phyloP scores from a whole-genome alignment of 768 basidiomycete genomes.

The Psilocybe subaeruginosa region DNA sequence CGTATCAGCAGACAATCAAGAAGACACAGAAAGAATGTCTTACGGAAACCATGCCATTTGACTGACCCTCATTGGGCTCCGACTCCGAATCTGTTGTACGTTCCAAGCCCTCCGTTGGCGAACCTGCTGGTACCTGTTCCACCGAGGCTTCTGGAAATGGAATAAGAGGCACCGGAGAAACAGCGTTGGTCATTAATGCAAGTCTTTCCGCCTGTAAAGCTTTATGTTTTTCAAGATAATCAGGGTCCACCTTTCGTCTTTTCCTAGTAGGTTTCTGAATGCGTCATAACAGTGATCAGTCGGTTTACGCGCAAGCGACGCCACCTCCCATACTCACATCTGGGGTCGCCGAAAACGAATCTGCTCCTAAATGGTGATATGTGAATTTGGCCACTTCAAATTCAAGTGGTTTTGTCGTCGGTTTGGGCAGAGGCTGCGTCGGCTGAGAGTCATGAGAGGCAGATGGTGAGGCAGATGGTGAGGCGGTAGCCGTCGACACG shows the following conservation, averaged over 20 bases:
- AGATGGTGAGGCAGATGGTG: no score
- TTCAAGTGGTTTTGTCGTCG: neutral
- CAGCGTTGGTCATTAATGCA: neutral
- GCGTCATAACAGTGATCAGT: no score
- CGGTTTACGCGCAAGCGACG: no score
- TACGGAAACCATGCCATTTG: neutral
- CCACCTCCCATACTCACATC: neutral
- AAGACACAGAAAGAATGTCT: neutral
- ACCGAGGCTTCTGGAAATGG: neutral
- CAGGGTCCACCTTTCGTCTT: slow-evolving; percentile 21
- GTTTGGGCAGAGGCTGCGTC: neutral
- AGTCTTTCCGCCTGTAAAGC: slow-evolving; percentile 3
- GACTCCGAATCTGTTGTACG: neutral
- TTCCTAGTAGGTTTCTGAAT: slow-evolving; percentile 12
- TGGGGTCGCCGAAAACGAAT: neutral
- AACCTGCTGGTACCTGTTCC: neutral
- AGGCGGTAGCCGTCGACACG: neutral
- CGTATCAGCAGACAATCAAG: neutral
- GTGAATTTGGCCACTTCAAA: neutral
- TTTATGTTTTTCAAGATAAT: slow-evolving; percentile 20
- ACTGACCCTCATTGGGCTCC: neutral
- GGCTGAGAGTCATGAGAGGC: neutral
- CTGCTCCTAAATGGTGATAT: neutral
- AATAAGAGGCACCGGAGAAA: neutral
- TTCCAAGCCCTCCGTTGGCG: neutral